Percentiles rank a stretch among this genome's conserved stretches.
phyloP scores from a whole-genome alignment of 2,329 filamentous ascomycete genomes.

The Aaosphaeria arxii region DNA sequence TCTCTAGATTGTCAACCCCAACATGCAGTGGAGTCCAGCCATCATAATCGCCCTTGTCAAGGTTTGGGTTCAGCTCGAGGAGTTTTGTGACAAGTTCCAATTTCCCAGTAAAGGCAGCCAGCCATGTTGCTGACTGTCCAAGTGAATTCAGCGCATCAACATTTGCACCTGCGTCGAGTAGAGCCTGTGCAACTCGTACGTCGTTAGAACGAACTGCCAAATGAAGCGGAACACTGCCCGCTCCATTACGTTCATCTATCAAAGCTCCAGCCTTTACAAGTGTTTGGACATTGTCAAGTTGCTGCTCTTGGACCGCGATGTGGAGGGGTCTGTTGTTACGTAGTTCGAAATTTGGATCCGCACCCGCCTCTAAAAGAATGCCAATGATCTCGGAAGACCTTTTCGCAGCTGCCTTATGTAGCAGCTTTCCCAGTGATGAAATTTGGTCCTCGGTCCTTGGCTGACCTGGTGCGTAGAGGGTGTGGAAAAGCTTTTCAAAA shows the following conservation, averaged over 20 bases:
- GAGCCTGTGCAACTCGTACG: not conserved
- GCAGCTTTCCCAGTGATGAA: not conserved
- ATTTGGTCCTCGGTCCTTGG: not conserved
- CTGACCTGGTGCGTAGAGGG: not conserved
- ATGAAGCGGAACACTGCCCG: not conserved
- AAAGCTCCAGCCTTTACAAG: no score
- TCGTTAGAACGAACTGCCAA: not conserved
- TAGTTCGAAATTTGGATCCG: no score
- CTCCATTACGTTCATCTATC: not conserved
- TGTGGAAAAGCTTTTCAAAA: not conserved
- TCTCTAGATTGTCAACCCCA: not conserved
- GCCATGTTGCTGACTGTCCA: not conserved
- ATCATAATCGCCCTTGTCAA: not conserved
- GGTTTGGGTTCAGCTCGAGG: not conserved
- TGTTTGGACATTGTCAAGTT: no score
- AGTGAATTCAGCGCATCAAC: not conserved
- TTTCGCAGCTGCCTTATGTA: no score
- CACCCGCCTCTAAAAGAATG: no score
- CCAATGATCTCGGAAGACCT: no score
- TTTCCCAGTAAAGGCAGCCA: not conserved
- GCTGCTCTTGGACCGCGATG: no score
- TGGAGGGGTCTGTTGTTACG: no score
- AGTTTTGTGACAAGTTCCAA: not conserved
- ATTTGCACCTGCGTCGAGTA: not conserved
- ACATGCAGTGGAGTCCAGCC: not conserved